Evolutionary conservation across 2,329 filamentous ascomycete species (phyloP).

Genomic region (Xylariaceae sp.): DNA sequence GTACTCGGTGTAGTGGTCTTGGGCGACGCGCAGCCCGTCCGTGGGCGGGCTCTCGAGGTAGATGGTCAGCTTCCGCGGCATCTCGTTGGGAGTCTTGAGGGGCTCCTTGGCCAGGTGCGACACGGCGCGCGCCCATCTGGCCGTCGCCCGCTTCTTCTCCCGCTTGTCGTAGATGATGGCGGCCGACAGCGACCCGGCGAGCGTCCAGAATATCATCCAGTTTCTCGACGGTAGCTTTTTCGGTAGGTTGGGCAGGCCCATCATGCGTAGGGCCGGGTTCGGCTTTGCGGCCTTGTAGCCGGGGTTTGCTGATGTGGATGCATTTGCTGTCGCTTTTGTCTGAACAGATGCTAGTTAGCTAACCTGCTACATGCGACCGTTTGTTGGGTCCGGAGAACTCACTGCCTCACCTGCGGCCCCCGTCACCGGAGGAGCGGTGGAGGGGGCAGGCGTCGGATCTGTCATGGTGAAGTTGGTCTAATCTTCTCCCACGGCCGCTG

Average conservation of each 20-base stretch:
- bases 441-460: not conserved
- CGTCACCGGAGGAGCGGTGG: not conserved
- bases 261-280: constrained; percentile 71
- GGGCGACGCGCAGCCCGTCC: constrained; percentile 75
- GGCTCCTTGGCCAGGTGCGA: constrained; percentile 76
- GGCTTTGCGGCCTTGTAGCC: constrained; percentile 42
- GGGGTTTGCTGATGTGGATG: constrained; percentile 25
- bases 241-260: constrained; percentile 80
- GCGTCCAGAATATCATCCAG: constrained; percentile 89
- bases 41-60: constrained; percentile 82
- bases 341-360: not conserved
- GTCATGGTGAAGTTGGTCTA: not conserved
- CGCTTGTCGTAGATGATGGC: constrained; percentile 88
- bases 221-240: constrained; percentile 87
- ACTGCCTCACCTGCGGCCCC: not conserved
- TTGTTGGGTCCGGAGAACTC: not conserved
- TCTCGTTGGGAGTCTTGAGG: constrained; percentile 59
- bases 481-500: not conserved
- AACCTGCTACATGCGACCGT: too few species aligned
- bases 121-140: constrained; percentile 81
- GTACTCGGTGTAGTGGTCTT: constrained; percentile 94
- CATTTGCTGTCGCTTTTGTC: constrained; percentile 9
- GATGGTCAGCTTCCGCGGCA: constrained; percentile 80
- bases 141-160: constrained; percentile 77
- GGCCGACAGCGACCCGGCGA: constrained; percentile 71